These are phyloP conservation scores for Pseudoscleropodium purum DNA, from an alignment of 225 moss, liverwort and hornwort genomes.

Conservation along the genomic window DNA sequence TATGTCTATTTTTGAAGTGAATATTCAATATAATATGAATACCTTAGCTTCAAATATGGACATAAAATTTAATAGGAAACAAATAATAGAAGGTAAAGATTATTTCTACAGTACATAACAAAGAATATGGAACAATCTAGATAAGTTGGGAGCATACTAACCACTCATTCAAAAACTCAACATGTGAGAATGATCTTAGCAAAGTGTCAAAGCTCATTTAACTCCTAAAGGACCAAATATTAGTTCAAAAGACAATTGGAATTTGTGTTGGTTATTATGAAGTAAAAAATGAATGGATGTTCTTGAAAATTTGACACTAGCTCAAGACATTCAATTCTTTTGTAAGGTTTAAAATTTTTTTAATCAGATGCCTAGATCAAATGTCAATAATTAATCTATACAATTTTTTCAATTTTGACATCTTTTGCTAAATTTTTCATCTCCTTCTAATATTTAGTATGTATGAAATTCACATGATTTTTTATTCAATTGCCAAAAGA, in stretches of 20 bases:
- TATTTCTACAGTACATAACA: neutral
- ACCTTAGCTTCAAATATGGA: neutral
- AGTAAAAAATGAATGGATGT: neutral
- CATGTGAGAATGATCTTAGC: neutral
- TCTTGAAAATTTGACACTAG: neutral
- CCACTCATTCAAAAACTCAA: neutral
- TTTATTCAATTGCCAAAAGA: neutral
- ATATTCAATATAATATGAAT: neutral
- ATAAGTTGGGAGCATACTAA: neutral
- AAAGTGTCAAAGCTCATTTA: neutral
- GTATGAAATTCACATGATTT: neutral
- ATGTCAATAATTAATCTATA: neutral
- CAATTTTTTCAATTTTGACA: neutral
- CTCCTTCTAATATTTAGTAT: neutral
- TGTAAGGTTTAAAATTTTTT: rapidly evolving
- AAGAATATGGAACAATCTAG: neutral
- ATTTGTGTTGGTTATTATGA: neutral
- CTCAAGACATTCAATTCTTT: rapidly evolving
- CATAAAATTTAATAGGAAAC: too few relatives aligned
- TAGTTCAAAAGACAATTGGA: neutral
- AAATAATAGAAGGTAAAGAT: neutral
- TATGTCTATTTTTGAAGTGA: neutral
- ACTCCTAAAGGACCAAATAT: neutral
- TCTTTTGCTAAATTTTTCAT: neutral
- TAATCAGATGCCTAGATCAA: neutral